Base-by-base conservation (phyloP, 371 early-diverging fungal species). In the Sporodiniella umbellata region DNA sequence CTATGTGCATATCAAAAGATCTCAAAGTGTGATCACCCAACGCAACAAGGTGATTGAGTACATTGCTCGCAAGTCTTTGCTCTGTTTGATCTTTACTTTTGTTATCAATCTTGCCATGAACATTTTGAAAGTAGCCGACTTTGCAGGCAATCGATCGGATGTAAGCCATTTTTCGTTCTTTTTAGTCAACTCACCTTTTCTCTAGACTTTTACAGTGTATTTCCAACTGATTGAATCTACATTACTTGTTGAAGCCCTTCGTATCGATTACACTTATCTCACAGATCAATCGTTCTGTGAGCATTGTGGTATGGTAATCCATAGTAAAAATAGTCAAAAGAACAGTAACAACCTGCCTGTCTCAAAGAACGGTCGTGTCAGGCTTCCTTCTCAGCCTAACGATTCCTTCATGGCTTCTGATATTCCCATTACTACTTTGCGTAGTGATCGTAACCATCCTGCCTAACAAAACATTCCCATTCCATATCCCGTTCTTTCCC, bases 211-310 rank as follows among this genome's bases (percentile, higher is more conserved):
- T 37, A 73, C 74, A 8, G 64, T 62, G 0, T 73, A 68, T 40
- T 73, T 73, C 39, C 58, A 68, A 38, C 39, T 70, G 10, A 59
- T 73, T 17, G 74, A 73, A 48, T 73, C 74, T 1, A 70, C 74
- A 6, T 30, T 73, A 10, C 44, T 73, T 5, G 74, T 73, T 0
- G 74, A 73, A 53, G 74, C 74, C 3, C 38, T 73, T 14, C 35
- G 70, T n/a, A 62, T 68, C 4, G 75, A 75, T 46, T 56, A 64
- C 24, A 45, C 47, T 10, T 51, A 57, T 6, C 56, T 63, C 30
- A 55, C 58, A 10, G 57, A 58, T 15, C 54, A 65, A 56, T 48
- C 59, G 2, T 60, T 68, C 22, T 72, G 72, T 49, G 66, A 72
- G 37, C 60, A 68, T 38, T 72, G 72, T 42, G 72, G 72, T 33